Evolutionary conservation across 176 grass and related monocot genomes (phyloP).

Genomic region (Avena eriantha): DNA sequence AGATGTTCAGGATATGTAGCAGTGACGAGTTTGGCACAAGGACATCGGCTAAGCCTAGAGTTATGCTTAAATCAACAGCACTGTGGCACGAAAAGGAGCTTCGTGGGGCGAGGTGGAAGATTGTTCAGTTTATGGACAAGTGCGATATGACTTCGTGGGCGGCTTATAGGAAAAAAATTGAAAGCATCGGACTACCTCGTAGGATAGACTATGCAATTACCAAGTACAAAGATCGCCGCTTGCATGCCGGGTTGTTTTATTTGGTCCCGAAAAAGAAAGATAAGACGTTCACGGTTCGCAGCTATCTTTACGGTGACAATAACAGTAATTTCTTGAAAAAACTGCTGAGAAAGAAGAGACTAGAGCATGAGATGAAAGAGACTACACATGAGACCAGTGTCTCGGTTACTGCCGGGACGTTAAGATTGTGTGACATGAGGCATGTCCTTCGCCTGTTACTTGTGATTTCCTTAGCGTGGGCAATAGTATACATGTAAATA

Average conservation of each 20-base stretch:
- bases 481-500: background rate
- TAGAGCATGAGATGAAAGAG: background rate
- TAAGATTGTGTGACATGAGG: background rate
- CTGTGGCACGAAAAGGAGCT: background rate
- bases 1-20: background rate
- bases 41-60: background rate
- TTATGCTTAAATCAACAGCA: background rate
- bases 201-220: background rate
- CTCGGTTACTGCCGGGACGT: background rate
- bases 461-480: background rate
- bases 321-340: background rate
- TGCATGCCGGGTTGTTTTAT: background rate
- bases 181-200: background rate
- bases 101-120: background rate
- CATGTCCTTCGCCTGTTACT: background rate
- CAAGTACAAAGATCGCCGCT: background rate
- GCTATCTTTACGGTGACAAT: background rate
- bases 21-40: background rate
- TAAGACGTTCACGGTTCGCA: background rate
- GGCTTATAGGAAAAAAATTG: background rate
- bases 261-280: background rate
- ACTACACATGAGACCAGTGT: background rate
- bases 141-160: background rate
- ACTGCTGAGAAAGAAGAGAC: no score
- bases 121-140: background rate